Evolutionary conservation across 2,329 filamentous ascomycete species (phyloP), one percentile per base, ranked within the genome.

Genomic region (Hysterium pulicare): DNA sequence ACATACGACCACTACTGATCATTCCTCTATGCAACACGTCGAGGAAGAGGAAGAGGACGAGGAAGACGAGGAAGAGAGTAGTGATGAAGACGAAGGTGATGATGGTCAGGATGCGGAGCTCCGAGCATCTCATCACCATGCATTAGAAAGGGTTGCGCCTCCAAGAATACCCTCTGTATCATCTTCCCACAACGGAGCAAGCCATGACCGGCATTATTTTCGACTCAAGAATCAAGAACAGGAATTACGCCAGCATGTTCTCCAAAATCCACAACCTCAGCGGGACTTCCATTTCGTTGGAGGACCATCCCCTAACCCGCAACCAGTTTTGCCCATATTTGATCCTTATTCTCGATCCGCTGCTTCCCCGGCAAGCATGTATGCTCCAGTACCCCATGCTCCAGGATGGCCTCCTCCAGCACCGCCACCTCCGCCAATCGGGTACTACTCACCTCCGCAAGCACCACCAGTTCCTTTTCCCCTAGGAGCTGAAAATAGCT

Each of bases 201-300:
- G 16, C 11, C 35, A 38, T 40, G 58, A 65, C 42, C 44, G 46
- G 15, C 56, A 62, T 32, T 50, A 49, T 22, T 47, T 50, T 33
- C 59, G 61, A 36, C 52, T 63, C 6, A 52, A 48, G 40, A 47
- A 56, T 20, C 63, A 64, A 42, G 61, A 66, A 39, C 55, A 55
- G 33, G 57, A 64, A 22, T 46, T 64, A n/a, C 51, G 56, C 22
- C 55, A 59, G 33, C 63, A 69, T 41, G 48, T 67, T 11, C 45
- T 67, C 7, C 60, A 67, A 34, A 61, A 53, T 19, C 66, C 66
- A 26, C 61, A 62, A 44, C 63, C 66, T 9, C 58, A 62, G 11
- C 50, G 57, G 36, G 55, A 57, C 23, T 57, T 63, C 33, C 58
- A 59, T 33, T 59, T 60, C 39, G 47, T 48, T 21, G 57, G 51